Evolutionary conservation across 73 alveolate genomes (phyloP).

Genomic region (Paramecium octaurelia): DNA sequence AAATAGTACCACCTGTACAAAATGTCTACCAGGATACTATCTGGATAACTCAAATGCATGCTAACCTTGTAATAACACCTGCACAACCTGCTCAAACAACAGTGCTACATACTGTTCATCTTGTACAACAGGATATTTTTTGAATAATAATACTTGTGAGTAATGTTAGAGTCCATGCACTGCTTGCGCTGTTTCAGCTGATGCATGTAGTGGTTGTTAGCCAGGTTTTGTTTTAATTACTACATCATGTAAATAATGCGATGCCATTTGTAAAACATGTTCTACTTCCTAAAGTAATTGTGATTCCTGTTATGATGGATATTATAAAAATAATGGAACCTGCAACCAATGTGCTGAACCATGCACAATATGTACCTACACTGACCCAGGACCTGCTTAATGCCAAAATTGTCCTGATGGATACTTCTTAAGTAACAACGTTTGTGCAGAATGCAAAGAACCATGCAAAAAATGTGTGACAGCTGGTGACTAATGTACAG

Average conservation of each 20-base stretch:
- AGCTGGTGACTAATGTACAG: background rate
- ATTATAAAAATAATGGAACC: background rate
- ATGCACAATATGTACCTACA: background rate
- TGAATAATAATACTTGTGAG: background rate
- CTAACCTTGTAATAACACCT: background rate
- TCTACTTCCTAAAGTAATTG: background rate
- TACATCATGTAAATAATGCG: background rate
- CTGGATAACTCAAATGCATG: background rate
- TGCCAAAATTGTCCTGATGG: background rate
- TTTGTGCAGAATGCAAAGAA: background rate
- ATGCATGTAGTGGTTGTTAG: background rate
- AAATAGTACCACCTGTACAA: background rate
- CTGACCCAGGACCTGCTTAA: background rate
- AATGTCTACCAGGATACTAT: background rate
- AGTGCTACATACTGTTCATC: background rate
- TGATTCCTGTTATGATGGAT: background rate
- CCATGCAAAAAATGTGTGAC: background rate
- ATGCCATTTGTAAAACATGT: constrained; percentile 51
- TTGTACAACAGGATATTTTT: background rate
- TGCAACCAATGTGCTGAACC: background rate
- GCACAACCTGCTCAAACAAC: background rate
- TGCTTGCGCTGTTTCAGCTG: background rate
- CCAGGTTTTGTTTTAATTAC: background rate
- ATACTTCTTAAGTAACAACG: background rate
- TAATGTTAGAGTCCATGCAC: background rate